These are phyloP conservation scores for Microsporum canis DNA, from an alignment of 2,329 filamentous ascomycete species.

Conservation along the genomic window DNA sequence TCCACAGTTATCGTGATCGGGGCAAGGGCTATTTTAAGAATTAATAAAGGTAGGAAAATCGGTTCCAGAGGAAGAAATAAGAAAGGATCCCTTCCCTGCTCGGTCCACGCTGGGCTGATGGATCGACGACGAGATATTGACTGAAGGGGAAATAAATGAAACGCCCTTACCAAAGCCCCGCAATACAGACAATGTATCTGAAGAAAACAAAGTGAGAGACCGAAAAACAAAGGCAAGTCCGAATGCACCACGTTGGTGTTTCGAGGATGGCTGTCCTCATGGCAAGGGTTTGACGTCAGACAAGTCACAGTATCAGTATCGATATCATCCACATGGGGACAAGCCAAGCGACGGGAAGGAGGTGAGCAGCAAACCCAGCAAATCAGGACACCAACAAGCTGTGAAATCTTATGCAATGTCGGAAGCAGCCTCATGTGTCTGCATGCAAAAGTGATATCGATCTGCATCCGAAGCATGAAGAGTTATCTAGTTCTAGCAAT, in stretches of 20 bases:
- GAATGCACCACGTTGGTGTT: background rate
- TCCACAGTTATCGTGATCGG: background rate
- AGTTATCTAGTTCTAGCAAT: background rate
- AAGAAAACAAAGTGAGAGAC: background rate
- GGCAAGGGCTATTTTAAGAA: constrained; percentile 5
- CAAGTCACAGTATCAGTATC: background rate
- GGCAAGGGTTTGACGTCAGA: background rate
- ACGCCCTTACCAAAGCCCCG: background rate
- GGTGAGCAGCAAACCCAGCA: background rate
- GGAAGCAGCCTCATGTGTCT: background rate
- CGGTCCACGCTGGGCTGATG: background rate
- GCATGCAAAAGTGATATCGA: background rate
- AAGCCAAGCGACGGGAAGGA: constrained; percentile 2
- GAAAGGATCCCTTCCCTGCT: background rate
- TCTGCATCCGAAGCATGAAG: constrained; percentile 1
- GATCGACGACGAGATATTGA: background rate
- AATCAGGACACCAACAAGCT: background rate
- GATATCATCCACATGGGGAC: background rate
- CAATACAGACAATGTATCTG: background rate
- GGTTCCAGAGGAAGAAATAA: background rate
- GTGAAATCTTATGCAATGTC: background rate
- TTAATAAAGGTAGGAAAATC: background rate
- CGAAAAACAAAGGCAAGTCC: background rate
- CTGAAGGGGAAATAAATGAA: background rate
- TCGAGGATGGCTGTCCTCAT: background rate